These are phyloP conservation scores for Gossypium trilobum DNA, from an alignment of 441 rosid genomes.

Conservation along the genomic window DNA sequence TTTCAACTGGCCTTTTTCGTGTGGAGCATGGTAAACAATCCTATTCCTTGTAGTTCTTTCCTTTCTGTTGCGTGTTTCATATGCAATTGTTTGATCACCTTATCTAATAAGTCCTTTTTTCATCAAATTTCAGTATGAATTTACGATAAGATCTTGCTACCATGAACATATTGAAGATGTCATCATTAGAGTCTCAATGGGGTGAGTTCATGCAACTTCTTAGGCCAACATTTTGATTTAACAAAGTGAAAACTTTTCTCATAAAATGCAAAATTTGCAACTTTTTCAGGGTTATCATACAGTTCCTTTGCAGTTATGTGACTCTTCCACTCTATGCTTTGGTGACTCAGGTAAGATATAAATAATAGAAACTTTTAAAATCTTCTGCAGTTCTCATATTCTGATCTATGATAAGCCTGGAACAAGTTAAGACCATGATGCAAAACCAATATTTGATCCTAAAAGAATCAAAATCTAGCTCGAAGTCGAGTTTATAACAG, in stretches of 20 bases:
- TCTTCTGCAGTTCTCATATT: neutral
- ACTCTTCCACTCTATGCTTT: slow-evolving; percentile 92
- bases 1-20: slow-evolving; percentile 79
- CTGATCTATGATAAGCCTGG: neutral
- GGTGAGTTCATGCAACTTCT: slow-evolving; percentile 34
- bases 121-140: slow-evolving; percentile 47
- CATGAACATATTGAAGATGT: slow-evolving; percentile 48
- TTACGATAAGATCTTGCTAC: slow-evolving; percentile 46
- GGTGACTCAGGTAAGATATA: slow-evolving; percentile 63
- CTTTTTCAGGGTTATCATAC: slow-evolving; percentile 57
- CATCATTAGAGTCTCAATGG: slow-evolving; percentile 63
- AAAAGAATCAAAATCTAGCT: neutral
- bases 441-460: neutral
- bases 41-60: neutral
- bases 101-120: neutral
- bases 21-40: slow-evolving; percentile 59
- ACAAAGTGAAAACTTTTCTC: neutral
- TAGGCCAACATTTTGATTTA: neutral
- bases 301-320: slow-evolving; percentile 82
- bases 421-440: neutral
- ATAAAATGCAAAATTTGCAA: neutral
- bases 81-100: neutral
- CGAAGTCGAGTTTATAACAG: neutral
- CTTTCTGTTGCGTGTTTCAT: neutral
- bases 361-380: neutral